A percentile compares a stretch with the other conserved stretches of the same genome.
phyloP scores from a whole-genome alignment of 768 basidiomycete species.

The Hypsizygus marmoreus region DNA sequence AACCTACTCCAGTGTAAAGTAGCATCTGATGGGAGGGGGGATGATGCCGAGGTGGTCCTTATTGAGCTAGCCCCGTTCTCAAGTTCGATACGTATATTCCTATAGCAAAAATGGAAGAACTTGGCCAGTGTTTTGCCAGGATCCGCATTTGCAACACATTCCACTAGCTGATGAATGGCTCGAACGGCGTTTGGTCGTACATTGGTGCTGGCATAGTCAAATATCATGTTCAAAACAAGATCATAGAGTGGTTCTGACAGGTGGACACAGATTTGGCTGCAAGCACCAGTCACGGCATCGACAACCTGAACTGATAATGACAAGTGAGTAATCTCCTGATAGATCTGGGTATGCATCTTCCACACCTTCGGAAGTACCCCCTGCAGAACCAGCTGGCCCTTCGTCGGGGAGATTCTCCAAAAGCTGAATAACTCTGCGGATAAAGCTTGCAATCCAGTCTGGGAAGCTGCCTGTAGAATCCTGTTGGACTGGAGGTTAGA shows the following conservation, averaged over 20 bases:
- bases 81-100: conserved; percentile 73
- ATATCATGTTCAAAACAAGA: conserved; percentile 80
- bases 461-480: conserved; percentile 76
- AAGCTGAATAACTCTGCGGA: conserved; percentile 75
- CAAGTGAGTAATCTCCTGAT: not conserved
- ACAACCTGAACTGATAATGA: conserved; percentile 61
- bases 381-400: conserved; percentile 60
- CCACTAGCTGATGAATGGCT: conserved; percentile 83
- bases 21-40: conserved; percentile 75
- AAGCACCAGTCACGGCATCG: conserved; percentile 74
- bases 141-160: conserved; percentile 81
- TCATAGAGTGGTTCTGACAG: conserved; percentile 76
- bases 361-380: conserved; percentile 69
- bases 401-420: conserved; percentile 89
- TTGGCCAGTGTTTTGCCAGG: conserved; percentile 75
- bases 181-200: conserved; percentile 85
- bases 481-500: conserved; percentile 19
- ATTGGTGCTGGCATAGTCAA: conserved; percentile 78
- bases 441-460: conserved; percentile 82
- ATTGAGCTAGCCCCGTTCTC: conserved; percentile 83
- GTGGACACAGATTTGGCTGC: conserved; percentile 77
- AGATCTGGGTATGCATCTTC: conserved; percentile 2
- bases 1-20: conserved; percentile 84
- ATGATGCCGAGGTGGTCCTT: conserved; percentile 69
- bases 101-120: conserved; percentile 73